Evolutionary conservation across 139 green algal species (phyloP).

Genomic region (Mesotaenium endlicherianum): DNA sequence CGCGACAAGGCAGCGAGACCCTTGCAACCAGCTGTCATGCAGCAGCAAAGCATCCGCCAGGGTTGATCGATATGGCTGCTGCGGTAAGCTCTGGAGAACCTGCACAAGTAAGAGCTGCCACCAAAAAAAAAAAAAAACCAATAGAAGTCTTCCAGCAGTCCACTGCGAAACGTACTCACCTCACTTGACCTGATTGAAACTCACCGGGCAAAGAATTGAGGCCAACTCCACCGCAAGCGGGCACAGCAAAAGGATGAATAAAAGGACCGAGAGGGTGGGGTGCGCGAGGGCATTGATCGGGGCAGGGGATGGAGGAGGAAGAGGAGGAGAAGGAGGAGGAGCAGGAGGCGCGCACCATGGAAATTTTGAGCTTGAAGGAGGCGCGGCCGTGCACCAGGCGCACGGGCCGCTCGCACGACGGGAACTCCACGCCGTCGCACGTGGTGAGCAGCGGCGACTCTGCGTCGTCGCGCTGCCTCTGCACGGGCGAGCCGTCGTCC

Average conservation of each 20-base stretch:
- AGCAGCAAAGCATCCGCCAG: too few relatives aligned
- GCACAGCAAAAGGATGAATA: not conserved
- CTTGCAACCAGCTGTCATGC: too few relatives aligned
- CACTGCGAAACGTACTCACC: not conserved
- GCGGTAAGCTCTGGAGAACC: too few relatives aligned
- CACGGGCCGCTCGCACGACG: not conserved
- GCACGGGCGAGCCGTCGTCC: constrained; percentile 1
- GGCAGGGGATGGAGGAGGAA: not conserved
- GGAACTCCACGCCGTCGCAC: constrained; percentile 31
- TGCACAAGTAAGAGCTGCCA: too few relatives aligned
- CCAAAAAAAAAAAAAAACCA: too few relatives aligned
- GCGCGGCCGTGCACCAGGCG: constrained; percentile 16
- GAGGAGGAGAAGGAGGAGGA: not conserved
- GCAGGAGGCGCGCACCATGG: not conserved
- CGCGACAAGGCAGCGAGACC: too few relatives aligned
- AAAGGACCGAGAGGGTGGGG: not conserved
- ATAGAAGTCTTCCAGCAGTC: too few relatives aligned
- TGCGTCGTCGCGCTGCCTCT: not conserved
- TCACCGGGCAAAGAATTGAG: not conserved
- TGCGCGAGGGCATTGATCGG: not conserved
- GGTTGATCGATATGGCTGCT: too few relatives aligned
- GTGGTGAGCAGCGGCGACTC: constrained; percentile 32
- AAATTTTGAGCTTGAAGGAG: constrained; percentile 43
- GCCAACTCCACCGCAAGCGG: not conserved
- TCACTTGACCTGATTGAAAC: not conserved